Base-by-base conservation (phyloP, 768 basidiomycete species). In the Termitomyces sp. region DNA sequence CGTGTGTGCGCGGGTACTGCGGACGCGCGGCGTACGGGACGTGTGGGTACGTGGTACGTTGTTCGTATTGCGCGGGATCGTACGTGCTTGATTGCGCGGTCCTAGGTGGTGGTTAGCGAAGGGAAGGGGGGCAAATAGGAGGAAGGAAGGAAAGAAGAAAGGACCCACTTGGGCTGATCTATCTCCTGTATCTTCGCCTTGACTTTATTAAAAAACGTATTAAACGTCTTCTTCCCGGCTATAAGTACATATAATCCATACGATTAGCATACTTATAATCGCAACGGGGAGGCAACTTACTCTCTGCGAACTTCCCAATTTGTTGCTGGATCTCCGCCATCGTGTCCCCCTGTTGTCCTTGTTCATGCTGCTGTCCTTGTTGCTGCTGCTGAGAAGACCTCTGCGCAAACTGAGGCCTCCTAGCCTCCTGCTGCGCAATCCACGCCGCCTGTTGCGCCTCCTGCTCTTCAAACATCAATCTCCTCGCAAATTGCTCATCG, bases 181-280 rank as follows among this genome's bases (percentile, higher is more conserved):
- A 83, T 84, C 62, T 92, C 91, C 63, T 88, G 86, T 55, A 92
- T 83, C 78, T 92, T 93, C 5, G 89, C 84, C 64, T 84, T 91
- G 44, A 91, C 88, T 66, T 88, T 92, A 32, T 82, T 83, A 38
- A 92, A 76, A 25, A 93, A 66, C 9, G 73, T 78, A 44, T 79
- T 84, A 67, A 93, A 81, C 0, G 90, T 92, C 70, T 85, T 88
- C 73, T 89, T 91, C 3, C 91, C 89, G 50, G 79, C 87, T 89
- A 54, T 10, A 29, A 29, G 29, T 4, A 29, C 29, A 29, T 29
- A 29, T 4, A 29, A 29, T 29, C 29, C 29, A 29, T n/a, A n/a
- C n/a, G 1, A 10, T 7, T n/a, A 40, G n/a, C n/a, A 13, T 18
- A 39, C 38, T 4, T 15, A 39, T 39, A 52, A 35, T 31, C n/a